Conservation (phyloP, 2,329 filamentous ascomycete genomes). For the Xylariomycetidae sp. region DNA sequence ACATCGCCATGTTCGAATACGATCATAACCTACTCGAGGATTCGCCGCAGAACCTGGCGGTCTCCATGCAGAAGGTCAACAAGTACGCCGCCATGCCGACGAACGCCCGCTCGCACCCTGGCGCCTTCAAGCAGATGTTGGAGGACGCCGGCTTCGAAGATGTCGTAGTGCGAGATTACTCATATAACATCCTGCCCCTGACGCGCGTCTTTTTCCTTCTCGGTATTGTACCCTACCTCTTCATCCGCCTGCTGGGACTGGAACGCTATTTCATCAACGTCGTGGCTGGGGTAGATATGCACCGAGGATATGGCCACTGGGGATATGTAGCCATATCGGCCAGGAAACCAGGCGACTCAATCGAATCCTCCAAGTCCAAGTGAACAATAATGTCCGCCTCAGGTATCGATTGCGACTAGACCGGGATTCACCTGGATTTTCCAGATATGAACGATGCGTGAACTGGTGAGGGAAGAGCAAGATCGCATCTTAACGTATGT, state of each 20-base stretch:
- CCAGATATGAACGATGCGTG: too few species aligned
- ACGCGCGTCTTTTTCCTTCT: constrained; percentile 42
- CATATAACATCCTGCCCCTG: constrained; percentile 44
- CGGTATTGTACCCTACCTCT: constrained; percentile 40
- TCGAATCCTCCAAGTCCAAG: constrained; percentile 14
- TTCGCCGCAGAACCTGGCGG: constrained; percentile 19
- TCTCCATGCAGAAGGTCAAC: constrained; percentile 33
- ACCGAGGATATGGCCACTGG: constrained; percentile 29
- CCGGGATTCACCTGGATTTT: too few species aligned
- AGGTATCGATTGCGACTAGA: too few species aligned
- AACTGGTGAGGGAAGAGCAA: too few species aligned
- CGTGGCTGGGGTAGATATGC: constrained; percentile 35
- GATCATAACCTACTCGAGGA: constrained; percentile 33
- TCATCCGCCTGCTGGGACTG: constrained; percentile 38
- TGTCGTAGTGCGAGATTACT: constrained; percentile 38
- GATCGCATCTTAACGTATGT: too few species aligned
- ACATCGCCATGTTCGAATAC: constrained; percentile 42
- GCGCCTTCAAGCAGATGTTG: constrained; percentile 36
- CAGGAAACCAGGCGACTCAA: constrained; percentile 26
- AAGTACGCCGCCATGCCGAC: constrained; percentile 42
- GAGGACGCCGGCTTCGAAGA: constrained; percentile 41
- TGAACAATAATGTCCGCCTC: too few species aligned
- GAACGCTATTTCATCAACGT: constrained; percentile 44
- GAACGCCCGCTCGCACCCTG: constrained; percentile 32
- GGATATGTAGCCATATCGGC: constrained; percentile 31